Evolutionary conservation across 257 asterid species (phyloP).

Genomic region (Solanum virginianum): DNA sequence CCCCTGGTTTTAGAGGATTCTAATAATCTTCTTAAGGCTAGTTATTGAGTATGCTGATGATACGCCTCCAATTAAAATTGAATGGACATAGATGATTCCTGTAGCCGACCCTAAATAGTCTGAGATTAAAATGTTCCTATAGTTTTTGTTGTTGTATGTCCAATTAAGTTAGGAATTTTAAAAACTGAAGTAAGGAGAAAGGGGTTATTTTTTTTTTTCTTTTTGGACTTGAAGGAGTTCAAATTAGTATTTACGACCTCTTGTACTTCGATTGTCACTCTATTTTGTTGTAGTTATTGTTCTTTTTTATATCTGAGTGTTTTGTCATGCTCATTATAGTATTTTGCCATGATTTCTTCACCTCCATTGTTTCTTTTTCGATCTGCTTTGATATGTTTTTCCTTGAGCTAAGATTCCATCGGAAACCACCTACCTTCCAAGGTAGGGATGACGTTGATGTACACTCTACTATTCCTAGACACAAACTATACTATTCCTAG

Average conservation of each 20-base stretch:
- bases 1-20: neutral
- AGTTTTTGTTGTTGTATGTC: neutral
- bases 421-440: neutral
- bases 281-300: neutral
- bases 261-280: neutral
- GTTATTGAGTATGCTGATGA: neutral
- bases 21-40: neutral
- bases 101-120: neutral
- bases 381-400: too few species aligned
- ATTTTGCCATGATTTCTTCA: too few species aligned
- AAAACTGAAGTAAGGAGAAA: neutral
- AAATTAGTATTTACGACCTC: neutral
- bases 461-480: neutral
- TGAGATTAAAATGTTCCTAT: neutral
- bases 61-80: neutral
- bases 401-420: too few species aligned
- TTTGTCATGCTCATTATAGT: neutral
- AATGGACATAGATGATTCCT: neutral
- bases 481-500: neutral
- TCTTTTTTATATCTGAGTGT: neutral
- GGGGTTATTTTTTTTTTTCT: too few species aligned
- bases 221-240: neutral
- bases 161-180: neutral
- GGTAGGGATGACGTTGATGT: neutral
- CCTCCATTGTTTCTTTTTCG: too few species aligned